Evolutionary conservation across 148 eudicot genomes (phyloP).

Genomic region (Chenopodium formosanum): DNA sequence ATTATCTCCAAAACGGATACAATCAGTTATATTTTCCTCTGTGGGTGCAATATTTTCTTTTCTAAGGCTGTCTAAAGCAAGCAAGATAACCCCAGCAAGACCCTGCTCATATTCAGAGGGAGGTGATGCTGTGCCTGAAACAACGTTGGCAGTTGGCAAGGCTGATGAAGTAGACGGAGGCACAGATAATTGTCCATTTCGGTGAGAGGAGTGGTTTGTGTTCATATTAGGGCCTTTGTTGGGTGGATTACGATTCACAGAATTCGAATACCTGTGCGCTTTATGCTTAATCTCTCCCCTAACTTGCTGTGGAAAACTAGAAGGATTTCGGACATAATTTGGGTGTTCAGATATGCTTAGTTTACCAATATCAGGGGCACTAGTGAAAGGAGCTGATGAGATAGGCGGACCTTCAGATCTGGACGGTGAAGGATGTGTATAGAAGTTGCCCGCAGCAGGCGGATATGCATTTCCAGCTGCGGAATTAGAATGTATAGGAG

Average conservation of each 20-base stretch:
- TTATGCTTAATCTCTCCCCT: conserved; percentile 22
- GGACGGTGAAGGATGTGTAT: conserved; percentile 34
- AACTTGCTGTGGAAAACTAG: conserved; percentile 36
- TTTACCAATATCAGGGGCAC: conserved; percentile 50
- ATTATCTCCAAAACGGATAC: conserved; percentile 66
- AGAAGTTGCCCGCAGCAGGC: conserved; percentile 30
- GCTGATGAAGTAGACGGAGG: conserved; percentile 35
- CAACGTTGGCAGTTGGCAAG: conserved; percentile 28
- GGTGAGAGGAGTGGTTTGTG: conserved; percentile 28
- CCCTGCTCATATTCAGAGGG: conserved; percentile 75
- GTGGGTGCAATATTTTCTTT: conserved; percentile 75
- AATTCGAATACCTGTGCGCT: conserved; percentile 31
- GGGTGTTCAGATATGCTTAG: conserved; percentile 48
- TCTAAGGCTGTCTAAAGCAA: conserved; percentile 74
- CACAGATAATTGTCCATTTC: conserved; percentile 35
- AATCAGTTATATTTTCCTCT: conserved; percentile 70
- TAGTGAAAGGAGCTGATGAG: conserved; percentile 32
- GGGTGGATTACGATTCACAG: conserved; percentile 32
- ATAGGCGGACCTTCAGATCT: conserved; percentile 44
- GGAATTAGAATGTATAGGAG: conserved; percentile 28
- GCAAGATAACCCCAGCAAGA: conserved; percentile 69
- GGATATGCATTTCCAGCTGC: conserved; percentile 41
- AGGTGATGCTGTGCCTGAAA: conserved; percentile 42
- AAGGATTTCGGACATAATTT: conserved; percentile 31
- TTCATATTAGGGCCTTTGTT: conserved; percentile 42